Conservation (phyloP, 805 yeast genomes). For the Nakazawaea anatomiae region DNA sequence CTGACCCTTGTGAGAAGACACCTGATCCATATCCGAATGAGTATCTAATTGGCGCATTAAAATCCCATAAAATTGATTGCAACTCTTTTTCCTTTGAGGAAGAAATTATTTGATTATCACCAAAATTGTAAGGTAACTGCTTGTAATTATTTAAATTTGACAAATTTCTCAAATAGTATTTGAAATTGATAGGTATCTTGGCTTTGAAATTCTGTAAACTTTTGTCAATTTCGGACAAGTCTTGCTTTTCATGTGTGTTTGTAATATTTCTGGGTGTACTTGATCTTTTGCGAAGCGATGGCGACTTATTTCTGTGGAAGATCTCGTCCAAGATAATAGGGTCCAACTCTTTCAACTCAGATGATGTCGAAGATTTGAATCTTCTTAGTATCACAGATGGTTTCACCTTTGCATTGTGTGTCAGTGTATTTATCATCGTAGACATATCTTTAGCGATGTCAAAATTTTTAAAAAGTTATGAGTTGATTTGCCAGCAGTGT, state of each 20-base stretch:
- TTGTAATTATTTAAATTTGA: constrained; percentile 26
- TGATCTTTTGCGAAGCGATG: constrained; percentile 16
- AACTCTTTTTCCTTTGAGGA: constrained; percentile 42
- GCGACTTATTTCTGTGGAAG: constrained; percentile 22
- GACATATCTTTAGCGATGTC: no score
- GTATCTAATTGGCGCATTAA: constrained; percentile 66
- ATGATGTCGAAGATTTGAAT: constrained; percentile 7
- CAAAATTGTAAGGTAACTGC: constrained; percentile 52
- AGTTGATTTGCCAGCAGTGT: neutral
- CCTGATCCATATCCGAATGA: constrained; percentile 96
- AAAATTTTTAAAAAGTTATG: no score
- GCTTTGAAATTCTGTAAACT: constrained; percentile 22
- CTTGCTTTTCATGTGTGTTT: constrained; percentile 1
- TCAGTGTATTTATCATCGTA: neutral
- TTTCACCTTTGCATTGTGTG: neutral
- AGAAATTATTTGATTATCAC: constrained; percentile 49
- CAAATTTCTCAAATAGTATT: constrained; percentile 26
- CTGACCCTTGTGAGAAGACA: constrained; percentile 72
- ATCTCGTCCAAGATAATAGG: constrained; percentile 22
- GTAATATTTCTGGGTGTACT: constrained; percentile 6
- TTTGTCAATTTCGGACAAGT: constrained; percentile 21
- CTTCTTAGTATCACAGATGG: neutral
- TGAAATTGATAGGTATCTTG: constrained; percentile 26
- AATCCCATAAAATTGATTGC: constrained; percentile 43
- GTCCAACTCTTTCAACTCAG: constrained; percentile 17